These are phyloP conservation scores for Zarea fungicola DNA, from an alignment of 2,329 filamentous ascomycete genomes.

Conservation along the genomic window DNA sequence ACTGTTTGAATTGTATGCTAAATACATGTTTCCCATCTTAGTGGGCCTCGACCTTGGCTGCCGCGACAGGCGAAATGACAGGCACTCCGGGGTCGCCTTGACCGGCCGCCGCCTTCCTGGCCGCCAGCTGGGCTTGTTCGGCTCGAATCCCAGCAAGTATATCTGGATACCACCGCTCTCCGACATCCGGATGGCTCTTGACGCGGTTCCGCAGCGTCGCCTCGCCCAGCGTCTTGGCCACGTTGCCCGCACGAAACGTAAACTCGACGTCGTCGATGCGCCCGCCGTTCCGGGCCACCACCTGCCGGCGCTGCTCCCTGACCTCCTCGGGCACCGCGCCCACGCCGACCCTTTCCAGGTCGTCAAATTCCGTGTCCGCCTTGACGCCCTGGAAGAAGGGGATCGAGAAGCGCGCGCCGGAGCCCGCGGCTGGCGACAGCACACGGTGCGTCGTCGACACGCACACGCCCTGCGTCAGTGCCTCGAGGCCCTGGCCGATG, in stretches of 20 bases:
- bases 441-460: slow-evolving; percentile 79
- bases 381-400: slow-evolving; percentile 87
- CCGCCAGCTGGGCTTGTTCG: slow-evolving; percentile 47
- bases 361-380: slow-evolving; percentile 73
- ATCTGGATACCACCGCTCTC: slow-evolving; percentile 72
- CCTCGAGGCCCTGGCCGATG: slow-evolving; percentile 83
- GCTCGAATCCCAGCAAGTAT: slow-evolving; percentile 52
- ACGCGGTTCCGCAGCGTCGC: slow-evolving; percentile 79
- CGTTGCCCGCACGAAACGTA: slow-evolving; percentile 68
- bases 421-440: slow-evolving; percentile 63
- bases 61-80: slow-evolving; percentile 10
- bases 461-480: slow-evolving; percentile 77
- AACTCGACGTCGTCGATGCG: slow-evolving; percentile 76
- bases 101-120: slow-evolving; percentile 21
- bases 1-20: not conserved
- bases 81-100: slow-evolving; percentile 15
- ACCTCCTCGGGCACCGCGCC: slow-evolving; percentile 57
- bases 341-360: slow-evolving; percentile 59
- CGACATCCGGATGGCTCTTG: slow-evolving; percentile 84
- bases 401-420: slow-evolving; percentile 70
- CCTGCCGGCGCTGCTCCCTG: slow-evolving; percentile 52
- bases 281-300: slow-evolving; percentile 52
- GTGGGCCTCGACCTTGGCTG: slow-evolving; percentile 27
- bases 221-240: slow-evolving; percentile 67
- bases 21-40: slow-evolving; percentile 14